Evolutionary conservation across 2,329 filamentous ascomycete genomes (phyloP), one percentile per base, ranked within the genome.

Genomic region (Verticillium tricorpus): DNA sequence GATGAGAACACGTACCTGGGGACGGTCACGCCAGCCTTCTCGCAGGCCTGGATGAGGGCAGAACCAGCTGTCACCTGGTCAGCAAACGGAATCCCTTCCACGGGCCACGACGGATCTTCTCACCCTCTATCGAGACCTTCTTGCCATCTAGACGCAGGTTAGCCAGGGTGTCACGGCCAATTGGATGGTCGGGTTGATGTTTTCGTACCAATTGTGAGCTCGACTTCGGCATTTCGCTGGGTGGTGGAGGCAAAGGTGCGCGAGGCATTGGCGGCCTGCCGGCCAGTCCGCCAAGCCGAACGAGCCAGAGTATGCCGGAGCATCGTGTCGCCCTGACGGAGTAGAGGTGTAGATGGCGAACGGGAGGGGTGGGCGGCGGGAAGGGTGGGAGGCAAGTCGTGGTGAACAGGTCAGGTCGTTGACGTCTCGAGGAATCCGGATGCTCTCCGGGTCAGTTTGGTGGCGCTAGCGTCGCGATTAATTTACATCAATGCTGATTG

Each of bases 11-110:
- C 82, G 71, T 79, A 91, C 90, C 90, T 93, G 70, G 94, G 94
- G 73, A 98, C 85, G 65, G 90, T 95, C 68, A 84, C 86, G 73
- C 95, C 95, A 67, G 94, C 95, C 83, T 99, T 97, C 81, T 99
- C 95, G 83, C 95, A 99, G 74, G 95, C 95, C 82, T 99, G 95
- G 76, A 99, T 99, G 72, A 99, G 86, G 73, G 95, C 94, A 71
- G 95, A 95, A 69, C 94, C 94, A 79, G 94, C 94, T 97, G 76
- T 77, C 58, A 22, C 11, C 11, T 60, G 32, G 65, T 67, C 59
- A 66, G 64, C 57, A 64, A 52, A 52, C 17, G 39, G 19, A 4
- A 14, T 22, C 45, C 8, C 45, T n/a, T 22, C 14, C 8, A 19
- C 45, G 19, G 45, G 45, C 45, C 45, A 52, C n/a, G n/a, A 25